phyloP scores from a whole-genome alignment of 768 basidiomycete genomes.

The Dictyophora rubrovolvata region DNA sequence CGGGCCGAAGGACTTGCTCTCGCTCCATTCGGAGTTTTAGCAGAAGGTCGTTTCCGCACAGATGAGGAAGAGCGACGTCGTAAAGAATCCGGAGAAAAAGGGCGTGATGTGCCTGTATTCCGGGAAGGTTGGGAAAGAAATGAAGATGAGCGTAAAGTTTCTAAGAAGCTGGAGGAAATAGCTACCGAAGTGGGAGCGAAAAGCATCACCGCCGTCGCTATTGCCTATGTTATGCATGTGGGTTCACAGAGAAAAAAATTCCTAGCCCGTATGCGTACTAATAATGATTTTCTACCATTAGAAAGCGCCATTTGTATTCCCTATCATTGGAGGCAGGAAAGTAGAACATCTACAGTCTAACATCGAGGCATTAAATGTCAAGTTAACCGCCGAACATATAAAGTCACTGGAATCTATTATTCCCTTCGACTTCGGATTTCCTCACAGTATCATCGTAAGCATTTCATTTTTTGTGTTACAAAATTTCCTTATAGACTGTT shows the following conservation, averaged over 20 bases:
- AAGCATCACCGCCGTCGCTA: constrained; percentile 37
- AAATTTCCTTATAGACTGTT: too few species aligned
- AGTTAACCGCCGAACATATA: constrained; percentile 37
- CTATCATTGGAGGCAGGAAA: constrained; percentile 42
- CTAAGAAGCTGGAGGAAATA: constrained; percentile 27
- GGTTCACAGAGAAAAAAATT: neutral
- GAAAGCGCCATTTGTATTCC: constrained; percentile 44
- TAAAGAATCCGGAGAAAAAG: constrained; percentile 17
- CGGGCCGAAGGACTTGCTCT: constrained; percentile 21
- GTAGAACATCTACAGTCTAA: constrained; percentile 41
- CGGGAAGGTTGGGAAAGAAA: neutral
- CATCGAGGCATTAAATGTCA: constrained; percentile 38
- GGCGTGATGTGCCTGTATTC: neutral
- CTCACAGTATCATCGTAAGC: constrained; percentile 24
- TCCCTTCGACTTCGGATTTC: constrained; percentile 41
- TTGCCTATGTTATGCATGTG: constrained; percentile 40
- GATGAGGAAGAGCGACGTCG: constrained; percentile 16
- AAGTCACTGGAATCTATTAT: constrained; percentile 31
- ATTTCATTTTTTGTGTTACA: neutral
- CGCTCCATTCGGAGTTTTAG: constrained; percentile 22
- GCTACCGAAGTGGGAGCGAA: constrained; percentile 39
- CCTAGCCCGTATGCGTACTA: neutral
- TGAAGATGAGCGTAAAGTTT: constrained; percentile 9
- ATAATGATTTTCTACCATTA: constrained; percentile 12
- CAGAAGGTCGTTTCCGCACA: constrained; percentile 16